Evolutionary conservation across 2,329 filamentous ascomycete species (phyloP).

Genomic region (Alternaria conjuncta): DNA sequence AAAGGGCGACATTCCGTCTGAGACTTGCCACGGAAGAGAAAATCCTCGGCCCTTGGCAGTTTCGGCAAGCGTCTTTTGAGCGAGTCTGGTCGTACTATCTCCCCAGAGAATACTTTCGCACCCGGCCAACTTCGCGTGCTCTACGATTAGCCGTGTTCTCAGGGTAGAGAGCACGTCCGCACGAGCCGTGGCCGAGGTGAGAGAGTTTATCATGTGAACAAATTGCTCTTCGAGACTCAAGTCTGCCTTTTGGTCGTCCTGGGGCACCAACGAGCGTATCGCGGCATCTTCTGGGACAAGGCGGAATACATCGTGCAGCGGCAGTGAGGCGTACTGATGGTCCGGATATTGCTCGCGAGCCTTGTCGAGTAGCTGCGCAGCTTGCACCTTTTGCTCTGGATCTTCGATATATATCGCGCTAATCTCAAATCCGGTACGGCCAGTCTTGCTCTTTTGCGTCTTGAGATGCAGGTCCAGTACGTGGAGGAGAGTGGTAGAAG

Average conservation of each 20-base stretch:
- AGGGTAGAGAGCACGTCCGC: slow-evolving; percentile 76
- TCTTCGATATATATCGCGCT: slow-evolving; percentile 59
- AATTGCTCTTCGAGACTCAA: slow-evolving; percentile 38
- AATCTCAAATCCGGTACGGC: slow-evolving; percentile 72
- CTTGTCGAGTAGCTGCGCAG: slow-evolving; percentile 25
- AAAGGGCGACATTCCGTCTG: slow-evolving; percentile 71
- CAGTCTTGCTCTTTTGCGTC: slow-evolving; percentile 68
- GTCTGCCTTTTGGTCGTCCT: not conserved
- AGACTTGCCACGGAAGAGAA: slow-evolving; percentile 79
- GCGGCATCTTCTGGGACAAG: slow-evolving; percentile 27
- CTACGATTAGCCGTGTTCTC: slow-evolving; percentile 72
- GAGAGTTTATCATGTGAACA: slow-evolving; percentile 63
- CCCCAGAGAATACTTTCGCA: slow-evolving; percentile 81
- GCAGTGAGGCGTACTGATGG: slow-evolving; percentile 67
- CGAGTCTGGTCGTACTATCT: slow-evolving; percentile 85
- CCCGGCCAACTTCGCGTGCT: slow-evolving; percentile 53
- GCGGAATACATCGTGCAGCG: slow-evolving; percentile 65
- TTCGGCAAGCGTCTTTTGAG: slow-evolving; percentile 83
- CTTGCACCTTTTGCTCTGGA: slow-evolving; percentile 21
- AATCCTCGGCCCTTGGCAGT: slow-evolving; percentile 91
- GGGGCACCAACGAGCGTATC: slow-evolving; percentile 28
- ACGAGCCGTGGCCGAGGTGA: slow-evolving; percentile 76
- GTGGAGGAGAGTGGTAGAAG: slow-evolving; percentile 78
- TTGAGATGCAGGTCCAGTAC: slow-evolving; percentile 74
- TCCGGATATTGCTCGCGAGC: slow-evolving; percentile 68